Base-by-base conservation (phyloP, 2,329 filamentous ascomycete genomes). In the Macrophomina pseudophaseolina region DNA sequence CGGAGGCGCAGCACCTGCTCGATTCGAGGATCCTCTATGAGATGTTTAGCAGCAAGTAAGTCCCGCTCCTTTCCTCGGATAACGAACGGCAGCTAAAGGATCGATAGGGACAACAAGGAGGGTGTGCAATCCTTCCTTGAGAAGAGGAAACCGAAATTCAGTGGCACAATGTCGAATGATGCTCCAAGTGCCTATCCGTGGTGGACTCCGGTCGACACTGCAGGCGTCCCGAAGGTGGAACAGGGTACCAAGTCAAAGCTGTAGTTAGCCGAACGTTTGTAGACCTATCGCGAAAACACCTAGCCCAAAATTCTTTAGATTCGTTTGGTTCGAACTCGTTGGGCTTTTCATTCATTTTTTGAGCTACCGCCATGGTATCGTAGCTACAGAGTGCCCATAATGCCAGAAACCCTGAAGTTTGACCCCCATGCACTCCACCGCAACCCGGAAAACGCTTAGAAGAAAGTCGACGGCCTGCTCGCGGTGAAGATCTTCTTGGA, bases 391-490 rank as follows among this genome's bases (percentile, higher is more conserved):
- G 53, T 75, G 73, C 75, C 74, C 75, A 72, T 74, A 76, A 78
- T 76, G 72, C 75, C 76, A 74, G 73, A 72, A 74, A 74, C 75
- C 74, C 76, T 73, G 46, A 49, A 66, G 56, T 48, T 38, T 46
- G 49, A 54, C 49, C 58, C 69, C 73, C 74, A 72, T 75, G 72
- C 75, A 75, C 74, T 72, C 74, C 76, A 75, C 73, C 74, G 76
- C 74, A 76, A 75, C 75, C 73, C 72, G 74, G 62, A 78, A 78
- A 70, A 78, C 77, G 77, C 87, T 88, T 93, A 98, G 88, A 93
- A 95, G 88, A 98, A 98, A 83, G 95, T 99, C 80, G 92, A 92
- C 79, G 95, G 95, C 85, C 95, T 91, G 85, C 89, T 92, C 80
- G 93, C 89, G 81, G 91, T 88, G 87, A 97, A 99, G 82, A 98